Base-by-base conservation (phyloP, 768 basidiomycete species). In the Mycena haematopus region DNA sequence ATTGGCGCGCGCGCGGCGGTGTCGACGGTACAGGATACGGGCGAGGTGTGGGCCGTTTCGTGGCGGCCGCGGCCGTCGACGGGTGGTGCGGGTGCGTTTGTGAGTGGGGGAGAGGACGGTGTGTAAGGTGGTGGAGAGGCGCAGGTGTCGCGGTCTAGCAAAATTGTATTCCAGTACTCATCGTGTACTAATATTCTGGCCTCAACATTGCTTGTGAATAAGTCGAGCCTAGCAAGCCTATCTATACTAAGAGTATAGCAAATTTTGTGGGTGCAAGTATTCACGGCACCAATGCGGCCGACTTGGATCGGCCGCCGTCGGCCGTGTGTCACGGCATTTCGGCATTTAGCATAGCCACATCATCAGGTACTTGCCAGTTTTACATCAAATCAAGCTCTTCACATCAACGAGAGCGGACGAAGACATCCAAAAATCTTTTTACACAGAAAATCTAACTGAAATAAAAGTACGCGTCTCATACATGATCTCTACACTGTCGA, bases 341-440 rank as follows among this genome's bases (percentile, higher is more conserved):
- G 59, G 59, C 59, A 35, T 52, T n/a, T n/a, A n/a, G n/a, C n/a
- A n/a, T n/a, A n/a, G n/a, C n/a, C n/a, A n/a, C n/a, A n/a, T n/a
- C n/a, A n/a, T 24, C 40, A 83, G 78, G 29, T 31, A 31, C 50
- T 33, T 33, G 13, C 19, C 19, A 53, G 38, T 53, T 38, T 6
- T 40, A 38, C 8, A 8, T 40, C 36, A 10, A 40, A 8, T 54
- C 35, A 17, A 5, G 2, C 82, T 79, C 82, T 82, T 84, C 75
- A 85, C 91, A 93, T 94, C 91, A 87, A 94, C 92, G 92, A 94
- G 78, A 90, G 92, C 91, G 92, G 89, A 94, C 84, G 92, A 93
- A 86, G 92, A 92, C 91, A 90, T 89, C 86, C 71, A 47, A 72
- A 73, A 63, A 53, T 56, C 67, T 72, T 70, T 72, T 69, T 69